Percentiles rank a stretch among this genome's conserved stretches.
These are phyloP conservation scores for Leccinum disarticulatum DNA, from an alignment of 768 basidiomycete species.

Conservation along the genomic window DNA sequence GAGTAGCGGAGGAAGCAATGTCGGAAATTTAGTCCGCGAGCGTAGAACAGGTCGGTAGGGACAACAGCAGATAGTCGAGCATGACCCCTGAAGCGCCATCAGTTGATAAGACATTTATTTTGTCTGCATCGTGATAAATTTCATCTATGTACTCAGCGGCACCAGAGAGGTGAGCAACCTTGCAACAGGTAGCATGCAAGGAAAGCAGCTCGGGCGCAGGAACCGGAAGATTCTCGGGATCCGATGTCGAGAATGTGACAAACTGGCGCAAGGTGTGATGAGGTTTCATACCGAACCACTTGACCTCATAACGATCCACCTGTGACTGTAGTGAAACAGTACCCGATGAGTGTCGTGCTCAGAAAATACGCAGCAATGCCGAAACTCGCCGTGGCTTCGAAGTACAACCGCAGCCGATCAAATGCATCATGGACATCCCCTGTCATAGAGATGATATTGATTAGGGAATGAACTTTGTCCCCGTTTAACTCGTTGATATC, in stretches of 20 bases:
- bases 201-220: constrained; percentile 13
- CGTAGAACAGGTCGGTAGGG: background rate
- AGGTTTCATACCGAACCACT: background rate
- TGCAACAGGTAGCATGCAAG: constrained; percentile 23
- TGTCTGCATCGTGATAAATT: constrained; percentile 8
- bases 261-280: background rate
- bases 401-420: constrained; percentile 5
- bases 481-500: background rate
- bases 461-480: constrained; percentile 6
- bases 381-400: constrained; percentile 9
- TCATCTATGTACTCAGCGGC: constrained; percentile 19
- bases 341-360: background rate
- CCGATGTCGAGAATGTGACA: constrained; percentile 2
- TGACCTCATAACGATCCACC: constrained; percentile 7
- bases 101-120: background rate
- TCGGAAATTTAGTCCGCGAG: no score
- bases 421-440: background rate
- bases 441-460: constrained; percentile 2
- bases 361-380: background rate
- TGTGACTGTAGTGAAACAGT: background rate
- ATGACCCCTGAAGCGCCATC: constrained; percentile 3
- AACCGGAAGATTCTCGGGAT: constrained; percentile 13
- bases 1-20: no score
- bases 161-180: constrained; percentile 28
- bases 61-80: background rate